These are phyloP conservation scores for Panaeolus papilionaceus DNA, from an alignment of 768 basidiomycete genomes.

Conservation along the genomic window DNA sequence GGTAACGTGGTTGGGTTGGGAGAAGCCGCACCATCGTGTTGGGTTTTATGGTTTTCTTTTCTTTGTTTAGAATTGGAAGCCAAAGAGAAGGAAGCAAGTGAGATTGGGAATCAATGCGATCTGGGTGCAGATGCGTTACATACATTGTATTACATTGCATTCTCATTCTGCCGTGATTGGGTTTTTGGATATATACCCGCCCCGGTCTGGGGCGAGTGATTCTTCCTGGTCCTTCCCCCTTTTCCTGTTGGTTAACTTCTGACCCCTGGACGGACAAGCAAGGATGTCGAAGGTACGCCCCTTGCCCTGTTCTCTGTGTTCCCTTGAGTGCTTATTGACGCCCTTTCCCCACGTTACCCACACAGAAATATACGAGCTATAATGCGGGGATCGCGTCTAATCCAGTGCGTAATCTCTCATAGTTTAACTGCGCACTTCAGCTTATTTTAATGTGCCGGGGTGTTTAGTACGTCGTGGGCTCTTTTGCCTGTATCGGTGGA, in stretches of 20 bases:
- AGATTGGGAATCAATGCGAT: not conserved
- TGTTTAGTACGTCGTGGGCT: constrained; percentile 72
- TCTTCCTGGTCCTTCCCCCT: not conserved
- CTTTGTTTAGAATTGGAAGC: constrained; percentile 4
- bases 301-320: not conserved
- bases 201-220: not conserved
- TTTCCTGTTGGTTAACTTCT: not conserved
- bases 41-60: not conserved
- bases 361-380: constrained; percentile 25
- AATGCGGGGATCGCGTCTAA: constrained; percentile 41
- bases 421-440: not conserved
- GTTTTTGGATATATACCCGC: not conserved
- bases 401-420: constrained; percentile 27
- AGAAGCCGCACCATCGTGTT: not conserved
- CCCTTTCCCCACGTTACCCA: constrained; percentile 1
- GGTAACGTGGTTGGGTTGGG: not conserved
- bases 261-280: constrained; percentile 4
- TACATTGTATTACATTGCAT: not conserved
- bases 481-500: constrained; percentile 84
- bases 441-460: not conserved
- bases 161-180: too few species aligned
- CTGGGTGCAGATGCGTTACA: not conserved
- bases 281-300: constrained; percentile 3
- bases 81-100: not conserved
- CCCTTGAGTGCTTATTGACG: not conserved